Base-by-base conservation (phyloP, 352 stramenopile species). In the Phytopythium chamaehyphon region DNA sequence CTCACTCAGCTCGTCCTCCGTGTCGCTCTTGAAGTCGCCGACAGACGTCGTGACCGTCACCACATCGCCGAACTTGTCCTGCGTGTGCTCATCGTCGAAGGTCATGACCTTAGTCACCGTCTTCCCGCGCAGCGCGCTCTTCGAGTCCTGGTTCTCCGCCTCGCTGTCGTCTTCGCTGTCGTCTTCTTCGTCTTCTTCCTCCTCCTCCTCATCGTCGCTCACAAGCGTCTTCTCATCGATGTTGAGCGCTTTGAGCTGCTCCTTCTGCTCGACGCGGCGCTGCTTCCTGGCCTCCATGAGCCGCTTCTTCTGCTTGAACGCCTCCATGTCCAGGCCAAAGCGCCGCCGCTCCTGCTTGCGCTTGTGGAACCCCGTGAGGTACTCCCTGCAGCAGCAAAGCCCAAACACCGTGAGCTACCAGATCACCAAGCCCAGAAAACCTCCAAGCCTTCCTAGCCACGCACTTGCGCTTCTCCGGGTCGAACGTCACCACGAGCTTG, bases 301-400 rank as follows among this genome's bases (percentile, higher is more conserved):
- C 7, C 64, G 65, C 54, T 95, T 95, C 63, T 95, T 88, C 47
- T 89, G 79, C 73, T 95, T 95, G 66, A 73, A 95, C 44, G 84
- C 84, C 67, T 95, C 80, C 84, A 95, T 95, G 51, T 95, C 82
- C 52, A 93, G 60, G 1, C 84, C 84, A 47, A 92, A 95, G 55
- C 84, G 82, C 47, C 84, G 78, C 22, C 84, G 77, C 56, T 95
- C 84, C 54, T 92, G 80, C 59, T 95, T 95, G 47, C 84, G 80
- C 64, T 93, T 93, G 66, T 83, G 76, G 62, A 95, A 95, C 9
- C 84, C 84, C 16, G 83, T 93, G 51, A 95, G 61, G 53, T 88
- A 95, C 57, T 95, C 84, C 28, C 79, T 90, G 47, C 36, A 36
- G 39, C 39, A 42, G 8, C 28, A 44, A 4, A 31, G 49, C 37